These are phyloP conservation scores for Termitomyces sp. DNA, from an alignment of 768 basidiomycete genomes.

Conservation along the genomic window DNA sequence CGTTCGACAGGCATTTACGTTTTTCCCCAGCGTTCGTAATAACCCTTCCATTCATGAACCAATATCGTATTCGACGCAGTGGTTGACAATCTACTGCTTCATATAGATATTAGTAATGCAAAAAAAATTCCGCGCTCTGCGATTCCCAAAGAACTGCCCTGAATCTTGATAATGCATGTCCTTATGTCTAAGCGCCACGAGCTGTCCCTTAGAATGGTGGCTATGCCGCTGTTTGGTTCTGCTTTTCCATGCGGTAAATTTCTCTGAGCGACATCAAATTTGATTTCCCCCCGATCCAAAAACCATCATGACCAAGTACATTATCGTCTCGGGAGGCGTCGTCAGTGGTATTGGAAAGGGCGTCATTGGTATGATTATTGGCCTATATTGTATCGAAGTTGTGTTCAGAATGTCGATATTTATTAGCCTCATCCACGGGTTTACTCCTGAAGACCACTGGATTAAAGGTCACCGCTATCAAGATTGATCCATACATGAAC, in stretches of 20 bases:
- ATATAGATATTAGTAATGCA: too few relatives aligned
- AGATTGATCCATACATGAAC: slow-evolving; percentile 99
- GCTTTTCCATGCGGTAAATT: slow-evolving; percentile 8
- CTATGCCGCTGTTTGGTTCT: slow-evolving; percentile 6
- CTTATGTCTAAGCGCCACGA: neutral
- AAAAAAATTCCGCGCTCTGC: too few relatives aligned
- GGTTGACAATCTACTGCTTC: too few relatives aligned
- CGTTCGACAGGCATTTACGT: too few relatives aligned
- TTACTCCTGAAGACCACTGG: slow-evolving; percentile 92
- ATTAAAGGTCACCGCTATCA: slow-evolving; percentile 96
- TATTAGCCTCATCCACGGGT: slow-evolving; percentile 90
- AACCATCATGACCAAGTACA: slow-evolving; percentile 84
- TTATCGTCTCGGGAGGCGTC: slow-evolving; percentile 93
- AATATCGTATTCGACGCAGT: too few relatives aligned
- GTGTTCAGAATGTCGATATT: slow-evolving; percentile 10
- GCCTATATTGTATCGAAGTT: slow-evolving; percentile 15
- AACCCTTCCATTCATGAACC: too few relatives aligned
- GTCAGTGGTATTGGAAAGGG: slow-evolving; percentile 99
- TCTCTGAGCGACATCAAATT: neutral
- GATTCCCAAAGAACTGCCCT: too few relatives aligned
- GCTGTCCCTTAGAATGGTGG: neutral
- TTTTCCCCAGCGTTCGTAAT: too few relatives aligned
- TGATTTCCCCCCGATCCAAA: neutral
- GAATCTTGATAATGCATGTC: too few relatives aligned
- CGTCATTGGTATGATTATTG: slow-evolving; percentile 78